Conservation (phyloP, 2,329 filamentous ascomycete genomes). For the Xylaria multiplex region DNA sequence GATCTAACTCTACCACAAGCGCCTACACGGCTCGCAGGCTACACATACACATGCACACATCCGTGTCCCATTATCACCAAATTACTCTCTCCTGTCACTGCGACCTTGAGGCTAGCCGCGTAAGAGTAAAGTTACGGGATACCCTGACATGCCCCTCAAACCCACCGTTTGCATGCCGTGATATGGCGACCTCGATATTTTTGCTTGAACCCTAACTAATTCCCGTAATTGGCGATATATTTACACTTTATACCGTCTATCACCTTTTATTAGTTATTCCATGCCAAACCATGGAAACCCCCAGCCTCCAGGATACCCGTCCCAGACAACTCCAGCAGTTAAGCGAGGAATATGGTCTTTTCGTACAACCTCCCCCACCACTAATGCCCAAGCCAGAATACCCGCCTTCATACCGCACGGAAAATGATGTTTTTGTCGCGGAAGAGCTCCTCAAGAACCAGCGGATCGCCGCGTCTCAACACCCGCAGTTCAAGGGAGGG, state of each 20-base stretch:
- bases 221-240: conserved; percentile 11
- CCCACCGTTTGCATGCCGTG: conserved; percentile 6
- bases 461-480: conserved; percentile 48
- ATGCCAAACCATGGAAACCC: conserved; percentile 41
- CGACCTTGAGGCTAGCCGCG: background rate
- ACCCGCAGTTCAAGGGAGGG: conserved; percentile 52
- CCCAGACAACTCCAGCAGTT: conserved; percentile 61
- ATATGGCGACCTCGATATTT: conserved; percentile 9
- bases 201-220: conserved; percentile 1
- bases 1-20: background rate
- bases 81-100: background rate
- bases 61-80: background rate
- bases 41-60: background rate
- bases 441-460: conserved; percentile 64
- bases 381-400: conserved; percentile 56
- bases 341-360: conserved; percentile 61
- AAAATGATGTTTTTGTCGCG: conserved; percentile 62
- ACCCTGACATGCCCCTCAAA: background rate
- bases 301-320: conserved; percentile 51
- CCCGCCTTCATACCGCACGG: conserved; percentile 56
- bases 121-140: conserved; percentile 1
- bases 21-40: background rate
- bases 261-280: background rate
- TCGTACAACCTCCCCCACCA: conserved; percentile 51
- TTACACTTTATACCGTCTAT: background rate